These are phyloP conservation scores for Chenopodium album DNA, from an alignment of 148 eudicot species.

Conservation along the genomic window DNA sequence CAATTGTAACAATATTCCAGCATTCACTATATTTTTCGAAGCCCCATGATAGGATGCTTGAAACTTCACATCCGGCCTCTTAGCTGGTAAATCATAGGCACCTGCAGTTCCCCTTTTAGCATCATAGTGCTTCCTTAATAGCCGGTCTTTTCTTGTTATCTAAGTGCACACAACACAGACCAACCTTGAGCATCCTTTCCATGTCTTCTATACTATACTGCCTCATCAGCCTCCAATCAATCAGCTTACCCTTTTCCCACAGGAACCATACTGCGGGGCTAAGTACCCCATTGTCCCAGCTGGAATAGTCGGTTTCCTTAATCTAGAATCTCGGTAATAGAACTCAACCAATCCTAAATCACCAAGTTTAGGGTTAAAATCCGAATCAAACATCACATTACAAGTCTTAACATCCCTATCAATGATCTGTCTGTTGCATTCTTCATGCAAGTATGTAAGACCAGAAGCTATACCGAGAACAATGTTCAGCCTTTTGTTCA, in stretches of 20 bases:
- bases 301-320: constrained; percentile 46
- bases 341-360: constrained; percentile 73
- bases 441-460: constrained; percentile 63
- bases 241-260: constrained; percentile 50
- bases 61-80: no score
- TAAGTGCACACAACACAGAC: no score
- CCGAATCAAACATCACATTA: constrained; percentile 56
- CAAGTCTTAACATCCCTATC: constrained; percentile 68
- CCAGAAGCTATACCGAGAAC: constrained; percentile 55
- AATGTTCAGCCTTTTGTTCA: constrained; percentile 49
- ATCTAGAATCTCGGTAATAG: constrained; percentile 35
- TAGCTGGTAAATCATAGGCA: no score
- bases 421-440: constrained; percentile 59
- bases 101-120: no score
- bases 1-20: no score
- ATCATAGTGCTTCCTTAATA: no score
- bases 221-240: constrained; percentile 25
- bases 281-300: constrained; percentile 71
- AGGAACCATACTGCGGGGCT: constrained; percentile 71
- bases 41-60: no score
- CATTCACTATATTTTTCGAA: no score
- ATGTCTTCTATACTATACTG: constrained; percentile 44
- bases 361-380: constrained; percentile 54
- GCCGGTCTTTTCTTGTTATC: not conserved
- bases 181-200: not conserved